These are phyloP conservation scores for Clathrospora elynae DNA, from an alignment of 2,329 filamentous ascomycete species.

Conservation along the genomic window DNA sequence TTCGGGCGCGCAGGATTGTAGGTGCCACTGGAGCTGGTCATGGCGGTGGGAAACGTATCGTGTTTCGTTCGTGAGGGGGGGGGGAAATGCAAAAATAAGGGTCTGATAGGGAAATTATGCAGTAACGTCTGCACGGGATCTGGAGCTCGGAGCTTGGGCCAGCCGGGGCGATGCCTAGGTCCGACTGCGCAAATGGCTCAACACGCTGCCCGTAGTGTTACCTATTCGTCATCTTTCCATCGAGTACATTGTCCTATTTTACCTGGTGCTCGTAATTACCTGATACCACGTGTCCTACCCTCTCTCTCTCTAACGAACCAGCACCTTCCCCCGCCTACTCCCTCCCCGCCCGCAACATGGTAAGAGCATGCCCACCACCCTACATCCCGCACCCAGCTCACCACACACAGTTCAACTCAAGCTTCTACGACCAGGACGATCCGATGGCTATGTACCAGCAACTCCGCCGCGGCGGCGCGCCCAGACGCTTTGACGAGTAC, in stretches of 20 bases:
- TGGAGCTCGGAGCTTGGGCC: conserved; percentile 28
- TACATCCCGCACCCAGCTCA: conserved; percentile 23
- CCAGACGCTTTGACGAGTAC: conserved; percentile 94
- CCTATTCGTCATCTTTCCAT: conserved; percentile 17
- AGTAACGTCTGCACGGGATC: conserved; percentile 22
- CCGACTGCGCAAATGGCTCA: conserved; percentile 23
- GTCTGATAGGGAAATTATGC: background rate
- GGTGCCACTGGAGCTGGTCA: conserved; percentile 38
- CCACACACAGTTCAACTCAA: conserved; percentile 47
- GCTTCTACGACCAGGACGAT: conserved; percentile 60
- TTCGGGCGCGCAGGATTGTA: conserved; percentile 72
- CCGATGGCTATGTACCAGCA: conserved; percentile 61
- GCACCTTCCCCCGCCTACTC: background rate
- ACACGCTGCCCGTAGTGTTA: conserved; percentile 29
- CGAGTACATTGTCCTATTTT: conserved; percentile 8
- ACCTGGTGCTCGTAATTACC: conserved; percentile 25
- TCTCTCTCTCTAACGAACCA: too few species aligned
- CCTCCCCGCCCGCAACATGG: conserved; percentile 33
- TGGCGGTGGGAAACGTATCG: conserved; percentile 6
- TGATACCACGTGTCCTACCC: background rate
- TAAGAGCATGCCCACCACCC: conserved; percentile 34
- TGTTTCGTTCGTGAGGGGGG: background rate
- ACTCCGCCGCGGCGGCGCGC: conserved; percentile 56
- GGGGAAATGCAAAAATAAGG: background rate
- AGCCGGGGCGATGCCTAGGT: conserved; percentile 13